Evolutionary conservation across 768 basidiomycete genomes (phyloP).

Genomic region (Kockovaella imperatae): DNA sequence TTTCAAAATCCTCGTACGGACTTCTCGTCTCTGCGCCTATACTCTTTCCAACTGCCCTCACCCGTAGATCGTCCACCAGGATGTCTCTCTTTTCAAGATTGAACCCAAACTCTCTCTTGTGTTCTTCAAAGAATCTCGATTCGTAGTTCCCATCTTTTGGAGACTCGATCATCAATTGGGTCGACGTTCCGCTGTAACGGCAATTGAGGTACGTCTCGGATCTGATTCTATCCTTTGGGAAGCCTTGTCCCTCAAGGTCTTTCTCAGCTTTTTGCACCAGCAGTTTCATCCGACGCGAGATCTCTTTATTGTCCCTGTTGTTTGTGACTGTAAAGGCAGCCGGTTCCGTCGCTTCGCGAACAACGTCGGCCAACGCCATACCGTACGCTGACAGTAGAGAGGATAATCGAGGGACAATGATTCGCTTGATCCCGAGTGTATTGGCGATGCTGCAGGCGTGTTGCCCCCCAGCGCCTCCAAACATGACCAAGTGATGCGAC

Average conservation of each 20-base stretch:
- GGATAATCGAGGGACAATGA: constrained; percentile 29
- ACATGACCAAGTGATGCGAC: constrained; percentile 52
- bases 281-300: constrained; percentile 8
- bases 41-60: constrained; percentile 19
- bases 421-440: constrained; percentile 16
- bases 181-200: constrained; percentile 51
- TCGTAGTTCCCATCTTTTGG: constrained; percentile 63
- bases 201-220: constrained; percentile 27
- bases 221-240: constrained; percentile 14
- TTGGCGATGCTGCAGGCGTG: constrained; percentile 38
- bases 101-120: constrained; percentile 47
- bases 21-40: constrained; percentile 15
- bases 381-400: constrained; percentile 38
- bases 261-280: constrained; percentile 16
- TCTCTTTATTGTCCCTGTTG: constrained; percentile 20
- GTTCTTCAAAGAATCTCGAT: constrained; percentile 54
- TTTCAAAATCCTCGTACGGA: constrained; percentile 17
- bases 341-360: constrained; percentile 15
- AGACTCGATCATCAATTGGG: constrained; percentile 67
- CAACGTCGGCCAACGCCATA: constrained; percentile 47
- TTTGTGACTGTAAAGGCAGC: constrained; percentile 13
- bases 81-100: constrained; percentile 46
- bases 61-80: constrained; percentile 31
- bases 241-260: constrained; percentile 23
- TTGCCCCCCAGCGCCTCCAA: constrained; percentile 46